Conservation (phyloP, 805 yeast species). For the Millerozyma miso region DNA sequence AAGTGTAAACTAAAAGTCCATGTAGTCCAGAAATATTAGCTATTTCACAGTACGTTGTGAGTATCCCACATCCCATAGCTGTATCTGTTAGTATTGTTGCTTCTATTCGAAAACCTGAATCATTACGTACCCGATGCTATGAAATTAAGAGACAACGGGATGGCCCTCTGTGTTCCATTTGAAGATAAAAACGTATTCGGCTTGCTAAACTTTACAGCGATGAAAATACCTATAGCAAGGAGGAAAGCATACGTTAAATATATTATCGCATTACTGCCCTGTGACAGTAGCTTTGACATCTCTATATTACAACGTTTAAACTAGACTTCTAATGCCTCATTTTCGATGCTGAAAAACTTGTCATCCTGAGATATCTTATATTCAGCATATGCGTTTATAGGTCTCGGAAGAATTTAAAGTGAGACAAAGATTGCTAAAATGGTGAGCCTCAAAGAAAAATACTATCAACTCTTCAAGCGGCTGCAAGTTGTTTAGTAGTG, state of each 20-base stretch:
- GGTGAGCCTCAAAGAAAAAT: neutral
- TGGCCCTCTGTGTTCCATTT: slow-evolving; percentile 73
- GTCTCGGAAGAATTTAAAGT: neutral
- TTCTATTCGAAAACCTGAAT: neutral
- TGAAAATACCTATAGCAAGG: slow-evolving; percentile 34
- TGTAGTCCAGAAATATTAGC: slow-evolving; percentile 85
- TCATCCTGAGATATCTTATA: neutral
- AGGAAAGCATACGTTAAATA: slow-evolving; percentile 38
- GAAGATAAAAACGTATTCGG: slow-evolving; percentile 64
- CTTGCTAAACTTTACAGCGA: slow-evolving; percentile 55
- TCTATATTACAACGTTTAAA: neutral
- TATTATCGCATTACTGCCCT: slow-evolving; percentile 42
- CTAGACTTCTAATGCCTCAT: neutral
- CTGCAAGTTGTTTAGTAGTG: too few species aligned
- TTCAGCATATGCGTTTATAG: neutral
- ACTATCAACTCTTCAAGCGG: neutral
- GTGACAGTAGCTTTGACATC: slow-evolving; percentile 31
- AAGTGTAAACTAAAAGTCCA: slow-evolving; percentile 76
- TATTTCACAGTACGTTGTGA: slow-evolving; percentile 81
- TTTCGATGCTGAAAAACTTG: neutral
- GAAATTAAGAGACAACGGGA: slow-evolving; percentile 83
- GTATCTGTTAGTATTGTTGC: slow-evolving; percentile 3
- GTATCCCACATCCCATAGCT: slow-evolving; percentile 88
- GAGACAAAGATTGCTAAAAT: neutral
- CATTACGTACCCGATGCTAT: slow-evolving; percentile 77